Conservation (phyloP, 352 stramenopile species). For the Phytopythium chamaehyphon region DNA sequence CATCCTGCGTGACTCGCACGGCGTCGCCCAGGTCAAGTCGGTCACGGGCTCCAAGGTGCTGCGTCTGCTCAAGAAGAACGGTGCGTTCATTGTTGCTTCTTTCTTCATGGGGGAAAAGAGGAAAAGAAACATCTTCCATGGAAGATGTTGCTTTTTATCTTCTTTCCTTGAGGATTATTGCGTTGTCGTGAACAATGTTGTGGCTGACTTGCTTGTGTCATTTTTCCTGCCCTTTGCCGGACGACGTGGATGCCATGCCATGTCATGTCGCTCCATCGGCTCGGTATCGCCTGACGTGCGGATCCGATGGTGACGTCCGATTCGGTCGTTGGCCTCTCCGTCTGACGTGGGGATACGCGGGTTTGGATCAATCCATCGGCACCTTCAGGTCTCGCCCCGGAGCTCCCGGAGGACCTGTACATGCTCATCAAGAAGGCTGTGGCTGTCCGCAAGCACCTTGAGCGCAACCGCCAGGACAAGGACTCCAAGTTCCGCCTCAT, state of each 20-base stretch:
- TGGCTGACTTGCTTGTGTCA: constrained; percentile 8
- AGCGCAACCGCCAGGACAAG: constrained; percentile 99
- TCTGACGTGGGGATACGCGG: constrained; percentile 85
- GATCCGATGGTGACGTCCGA: constrained; percentile 41
- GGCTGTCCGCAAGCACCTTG: constrained; percentile 99
- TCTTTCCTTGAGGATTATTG: too few relatives aligned
- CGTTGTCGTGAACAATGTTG: neutral
- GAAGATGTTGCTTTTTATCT: too few relatives aligned
- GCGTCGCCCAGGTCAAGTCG: constrained; percentile 98
- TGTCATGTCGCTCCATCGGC: constrained; percentile 13
- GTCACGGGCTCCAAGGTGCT: constrained; percentile 99
- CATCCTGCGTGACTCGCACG: constrained; percentile 99
- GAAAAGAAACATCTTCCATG: too few relatives aligned
- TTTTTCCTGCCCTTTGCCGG: constrained; percentile 7
- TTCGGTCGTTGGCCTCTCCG: constrained; percentile 33
- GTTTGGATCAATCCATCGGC: constrained; percentile 28
- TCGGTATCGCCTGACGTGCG: constrained; percentile 85
- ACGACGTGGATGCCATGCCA: neutral
- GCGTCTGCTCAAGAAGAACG: constrained; percentile 99
- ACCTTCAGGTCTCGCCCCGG: constrained; percentile 91
- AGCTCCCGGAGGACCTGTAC: constrained; percentile 99
- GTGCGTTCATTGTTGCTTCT: too few relatives aligned
- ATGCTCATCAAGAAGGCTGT: constrained; percentile 99
- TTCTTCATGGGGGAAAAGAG: too few relatives aligned
- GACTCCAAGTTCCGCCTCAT: constrained; percentile 99